phyloP scores from a whole-genome alignment of 73 alveolate species.

The Paramecium sonneborni region DNA sequence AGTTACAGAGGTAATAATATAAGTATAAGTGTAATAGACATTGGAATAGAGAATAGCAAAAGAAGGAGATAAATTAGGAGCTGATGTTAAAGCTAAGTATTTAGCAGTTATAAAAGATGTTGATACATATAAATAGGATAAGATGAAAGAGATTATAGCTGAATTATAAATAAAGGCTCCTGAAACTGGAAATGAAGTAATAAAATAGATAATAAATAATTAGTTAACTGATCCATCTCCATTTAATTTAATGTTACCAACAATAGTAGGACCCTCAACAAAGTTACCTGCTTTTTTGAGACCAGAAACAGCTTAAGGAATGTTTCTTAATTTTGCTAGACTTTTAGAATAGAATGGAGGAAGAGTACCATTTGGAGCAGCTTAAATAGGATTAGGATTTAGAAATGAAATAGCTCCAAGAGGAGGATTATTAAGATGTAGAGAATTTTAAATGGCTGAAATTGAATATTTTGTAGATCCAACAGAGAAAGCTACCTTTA shows the following conservation, averaged over 20 bases:
- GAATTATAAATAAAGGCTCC: constrained; percentile 88
- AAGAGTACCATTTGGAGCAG: constrained; percentile 99
- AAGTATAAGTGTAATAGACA: constrained; percentile 72
- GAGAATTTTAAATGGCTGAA: constrained; percentile 99
- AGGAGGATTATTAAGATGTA: constrained; percentile 94
- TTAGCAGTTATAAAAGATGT: constrained; percentile 72
- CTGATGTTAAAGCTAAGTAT: constrained; percentile 80
- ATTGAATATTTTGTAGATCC: constrained; percentile 99
- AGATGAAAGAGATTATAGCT: constrained; percentile 81
- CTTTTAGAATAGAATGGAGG: constrained; percentile 94
- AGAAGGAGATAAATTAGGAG: constrained; percentile 75
- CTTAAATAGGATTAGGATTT: constrained; percentile 97
- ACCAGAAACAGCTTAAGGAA: constrained; percentile 99
- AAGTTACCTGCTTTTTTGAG: constrained; percentile 91
- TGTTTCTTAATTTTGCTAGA: constrained; percentile 96
- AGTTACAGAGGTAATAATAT: constrained; percentile 54
- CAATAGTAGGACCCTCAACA: constrained; percentile 99
- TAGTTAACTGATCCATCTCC: constrained; percentile 92
- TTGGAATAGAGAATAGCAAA: constrained; percentile 76
- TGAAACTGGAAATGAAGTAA: constrained; percentile 95
- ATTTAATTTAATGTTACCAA: constrained; percentile 98
- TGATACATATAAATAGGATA: constrained; percentile 84
- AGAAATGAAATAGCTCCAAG: constrained; percentile 99
- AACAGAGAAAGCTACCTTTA: constrained; percentile 79
- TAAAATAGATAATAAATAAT: neutral